phyloP scores from a whole-genome alignment of 352 stramenopile genomes.

The Globisporangium nodosum region DNA sequence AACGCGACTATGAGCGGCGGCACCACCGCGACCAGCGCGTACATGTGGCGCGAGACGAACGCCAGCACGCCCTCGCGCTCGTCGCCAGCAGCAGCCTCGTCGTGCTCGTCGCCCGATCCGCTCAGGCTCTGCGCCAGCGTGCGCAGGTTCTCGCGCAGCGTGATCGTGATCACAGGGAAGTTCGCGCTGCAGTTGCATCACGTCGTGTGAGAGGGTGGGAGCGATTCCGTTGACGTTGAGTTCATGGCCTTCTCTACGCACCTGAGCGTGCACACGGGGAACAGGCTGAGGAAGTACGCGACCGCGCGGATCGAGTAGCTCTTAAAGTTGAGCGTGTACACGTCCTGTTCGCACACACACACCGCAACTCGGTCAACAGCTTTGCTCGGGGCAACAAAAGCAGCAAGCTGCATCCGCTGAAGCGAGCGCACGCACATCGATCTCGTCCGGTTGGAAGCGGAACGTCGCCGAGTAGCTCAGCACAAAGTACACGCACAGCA shows the following conservation, averaged over 20 bases:
- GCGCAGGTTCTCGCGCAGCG: slow-evolving; percentile 76
- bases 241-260: slow-evolving; percentile 12
- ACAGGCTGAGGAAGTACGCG: slow-evolving; percentile 85
- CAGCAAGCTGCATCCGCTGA: not conserved
- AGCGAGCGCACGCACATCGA: slow-evolving; percentile 39
- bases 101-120: slow-evolving; percentile 13
- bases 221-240: not conserved
- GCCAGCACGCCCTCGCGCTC: slow-evolving; percentile 14
- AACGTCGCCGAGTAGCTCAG: slow-evolving; percentile 75
- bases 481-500: slow-evolving; percentile 75
- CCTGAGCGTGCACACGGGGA: slow-evolving; percentile 85
- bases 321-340: slow-evolving; percentile 89
- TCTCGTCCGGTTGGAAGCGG: slow-evolving; percentile 70
- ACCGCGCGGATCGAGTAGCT: slow-evolving; percentile 68
- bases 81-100: slow-evolving; percentile 12
- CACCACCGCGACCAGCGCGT: slow-evolving; percentile 65
- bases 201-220: not conserved
- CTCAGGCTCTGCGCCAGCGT: slow-evolving; percentile 54
- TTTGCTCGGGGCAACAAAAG: no score
- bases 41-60: slow-evolving; percentile 56
- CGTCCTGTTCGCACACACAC: slow-evolving; percentile 39
- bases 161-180: slow-evolving; percentile 86
- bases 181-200: slow-evolving; percentile 38
- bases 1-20: slow-evolving; percentile 78
- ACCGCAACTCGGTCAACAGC: no score